phyloP scores from a whole-genome alignment of 2,329 filamentous ascomycete genomes.

The Aspergillus caelatus region DNA sequence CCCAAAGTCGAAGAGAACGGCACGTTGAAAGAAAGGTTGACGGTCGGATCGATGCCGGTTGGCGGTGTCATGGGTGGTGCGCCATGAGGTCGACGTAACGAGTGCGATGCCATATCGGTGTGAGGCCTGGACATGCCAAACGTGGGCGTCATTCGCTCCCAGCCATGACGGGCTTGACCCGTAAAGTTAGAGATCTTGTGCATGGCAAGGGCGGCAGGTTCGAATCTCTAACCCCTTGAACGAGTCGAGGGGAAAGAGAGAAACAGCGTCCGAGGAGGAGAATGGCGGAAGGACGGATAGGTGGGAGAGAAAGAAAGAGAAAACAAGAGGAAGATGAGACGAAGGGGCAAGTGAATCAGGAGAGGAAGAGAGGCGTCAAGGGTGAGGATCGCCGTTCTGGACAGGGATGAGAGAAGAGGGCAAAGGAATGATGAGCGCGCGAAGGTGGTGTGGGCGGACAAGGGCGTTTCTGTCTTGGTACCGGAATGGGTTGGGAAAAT shows the following conservation, averaged over 20 bases:
- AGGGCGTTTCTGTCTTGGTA: slow-evolving; percentile 16
- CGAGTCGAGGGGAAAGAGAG: slow-evolving; percentile 37
- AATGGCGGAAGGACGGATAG: slow-evolving; percentile 19
- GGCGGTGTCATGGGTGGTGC: slow-evolving; percentile 62
- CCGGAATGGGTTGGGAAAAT: slow-evolving; percentile 29
- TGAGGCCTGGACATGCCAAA: slow-evolving; percentile 65
- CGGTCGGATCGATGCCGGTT: slow-evolving; percentile 71
- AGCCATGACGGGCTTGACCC: slow-evolving; percentile 67
- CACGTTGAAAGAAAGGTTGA: slow-evolving; percentile 96
- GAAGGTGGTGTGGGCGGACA: slow-evolving; percentile 19
- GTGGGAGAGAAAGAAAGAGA: slow-evolving; percentile 11
- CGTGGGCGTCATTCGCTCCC: slow-evolving; percentile 68
- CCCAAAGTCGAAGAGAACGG: slow-evolving; percentile 91
- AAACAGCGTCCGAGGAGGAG: slow-evolving; percentile 22
- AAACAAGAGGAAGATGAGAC: slow-evolving; percentile 13
- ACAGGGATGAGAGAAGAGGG: slow-evolving; percentile 37
- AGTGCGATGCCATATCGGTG: slow-evolving; percentile 57
- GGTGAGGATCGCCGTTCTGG: slow-evolving; percentile 30
- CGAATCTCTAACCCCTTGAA: slow-evolving; percentile 40
- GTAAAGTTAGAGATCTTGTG: slow-evolving; percentile 71
- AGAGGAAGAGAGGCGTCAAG: slow-evolving; percentile 13
- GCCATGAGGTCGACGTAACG: slow-evolving; percentile 58
- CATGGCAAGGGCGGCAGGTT: slow-evolving; percentile 48
- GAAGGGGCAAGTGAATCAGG: slow-evolving; percentile 19
- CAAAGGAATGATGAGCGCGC: slow-evolving; percentile 26